Conservation (phyloP, 1,284 basidiomycete species). For the Heliocybe sulcata region DNA sequence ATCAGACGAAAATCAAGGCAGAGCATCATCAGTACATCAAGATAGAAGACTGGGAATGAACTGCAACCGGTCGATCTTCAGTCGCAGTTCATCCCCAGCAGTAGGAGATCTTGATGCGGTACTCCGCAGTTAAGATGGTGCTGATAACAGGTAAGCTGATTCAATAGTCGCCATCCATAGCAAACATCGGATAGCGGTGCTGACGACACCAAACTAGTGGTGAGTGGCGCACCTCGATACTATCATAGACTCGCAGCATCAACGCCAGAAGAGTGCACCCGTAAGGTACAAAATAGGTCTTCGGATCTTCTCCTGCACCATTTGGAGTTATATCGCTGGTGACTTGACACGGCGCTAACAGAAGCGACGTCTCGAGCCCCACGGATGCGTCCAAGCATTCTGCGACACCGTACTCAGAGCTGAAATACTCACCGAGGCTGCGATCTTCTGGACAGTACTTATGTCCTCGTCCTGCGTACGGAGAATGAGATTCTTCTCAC, state of each 20-base stretch:
- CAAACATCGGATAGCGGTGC: no score
- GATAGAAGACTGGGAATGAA: not conserved
- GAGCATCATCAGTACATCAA: not conserved
- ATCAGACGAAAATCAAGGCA: not conserved
- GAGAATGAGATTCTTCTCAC: slow-evolving; percentile 53
- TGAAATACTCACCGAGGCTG: slow-evolving; percentile 43
- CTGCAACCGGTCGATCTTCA: not conserved
- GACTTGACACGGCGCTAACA: slow-evolving; percentile 1
- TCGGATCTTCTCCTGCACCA: not conserved
- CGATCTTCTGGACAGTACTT: slow-evolving; percentile 43
- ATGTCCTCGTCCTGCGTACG: slow-evolving; percentile 57
- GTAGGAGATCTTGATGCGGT: not conserved
- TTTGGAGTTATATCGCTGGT: not conserved
- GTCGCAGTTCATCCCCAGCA: not conserved
- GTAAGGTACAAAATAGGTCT: not conserved
- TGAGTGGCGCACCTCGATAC: no score
- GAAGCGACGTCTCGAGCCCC: slow-evolving; percentile 2
- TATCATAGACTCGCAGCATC: not conserved
- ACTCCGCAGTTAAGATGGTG: no score
- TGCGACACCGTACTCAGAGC: not conserved
- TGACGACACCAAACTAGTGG: no score
- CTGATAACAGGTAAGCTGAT: no score
- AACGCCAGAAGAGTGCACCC: not conserved
- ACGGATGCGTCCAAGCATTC: not conserved
- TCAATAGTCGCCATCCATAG: no score